phyloP scores from a whole-genome alignment of 225 moss, liverwort and hornwort species.

The Bryum argenteum region DNA sequence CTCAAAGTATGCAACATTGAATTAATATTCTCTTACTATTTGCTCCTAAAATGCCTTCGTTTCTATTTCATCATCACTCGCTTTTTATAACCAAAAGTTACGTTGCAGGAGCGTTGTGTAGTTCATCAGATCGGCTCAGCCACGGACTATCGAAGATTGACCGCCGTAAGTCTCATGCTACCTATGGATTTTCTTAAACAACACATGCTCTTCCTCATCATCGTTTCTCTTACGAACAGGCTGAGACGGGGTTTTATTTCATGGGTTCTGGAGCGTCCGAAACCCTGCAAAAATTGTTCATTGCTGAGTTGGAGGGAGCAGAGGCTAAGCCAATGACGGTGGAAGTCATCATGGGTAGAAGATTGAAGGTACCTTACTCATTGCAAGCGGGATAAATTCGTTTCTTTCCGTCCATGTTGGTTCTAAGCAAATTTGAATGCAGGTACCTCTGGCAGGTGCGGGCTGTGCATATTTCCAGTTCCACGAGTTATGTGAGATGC shows the following conservation, averaged over 20 bases:
- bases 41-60: not conserved
- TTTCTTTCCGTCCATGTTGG: not conserved
- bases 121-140: conserved; percentile 78
- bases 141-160: conserved; percentile 80
- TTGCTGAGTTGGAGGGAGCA: conserved; percentile 38
- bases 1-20: conserved; percentile 55
- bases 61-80: not conserved
- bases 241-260: conserved; percentile 78
- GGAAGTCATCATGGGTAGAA: conserved; percentile 90
- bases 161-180: conserved; percentile 47
- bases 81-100: conserved; percentile 5
- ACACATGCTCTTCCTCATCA: not conserved
- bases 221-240: conserved; percentile 39
- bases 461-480: conserved; percentile 89
- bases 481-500: conserved; percentile 97
- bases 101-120: conserved; percentile 66
- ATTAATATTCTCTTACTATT: not conserved
- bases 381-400: no score
- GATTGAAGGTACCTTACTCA: conserved; percentile 47
- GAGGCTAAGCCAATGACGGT: conserved; percentile 56
- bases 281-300: conserved; percentile 57
- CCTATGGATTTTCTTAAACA: no score
- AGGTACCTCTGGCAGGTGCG: conserved; percentile 81
- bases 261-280: conserved; percentile 65
- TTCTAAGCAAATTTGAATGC: conserved; percentile 15